phyloP scores from a whole-genome alignment of 1,139 yeast species.

The Kazachstania sp. region DNA sequence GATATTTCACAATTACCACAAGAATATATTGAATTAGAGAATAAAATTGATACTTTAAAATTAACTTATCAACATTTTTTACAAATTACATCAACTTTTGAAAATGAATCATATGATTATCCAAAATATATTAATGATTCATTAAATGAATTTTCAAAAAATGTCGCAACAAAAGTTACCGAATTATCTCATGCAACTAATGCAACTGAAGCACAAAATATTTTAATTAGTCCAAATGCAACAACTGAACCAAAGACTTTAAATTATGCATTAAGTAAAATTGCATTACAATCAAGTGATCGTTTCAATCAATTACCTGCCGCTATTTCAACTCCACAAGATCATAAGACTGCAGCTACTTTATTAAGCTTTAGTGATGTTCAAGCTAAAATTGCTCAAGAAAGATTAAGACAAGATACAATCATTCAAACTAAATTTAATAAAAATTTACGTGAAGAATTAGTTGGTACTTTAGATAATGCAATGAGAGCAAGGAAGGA shows the following conservation, averaged over 20 bases:
- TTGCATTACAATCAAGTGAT: slow-evolving; percentile 46
- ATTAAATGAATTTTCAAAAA: slow-evolving; percentile 63
- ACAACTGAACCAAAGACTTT: slow-evolving; percentile 74
- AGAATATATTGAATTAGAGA: slow-evolving; percentile 70
- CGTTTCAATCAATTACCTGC: slow-evolving; percentile 27
- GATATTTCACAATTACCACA: slow-evolving; percentile 78
- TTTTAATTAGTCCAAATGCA: slow-evolving; percentile 48
- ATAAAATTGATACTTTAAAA: slow-evolving; percentile 67
- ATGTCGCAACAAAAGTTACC: slow-evolving; percentile 55
- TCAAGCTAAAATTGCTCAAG: slow-evolving; percentile 68
- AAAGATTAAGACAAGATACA: slow-evolving; percentile 76
- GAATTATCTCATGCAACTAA: slow-evolving; percentile 68
- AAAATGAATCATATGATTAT: slow-evolving; percentile 74
- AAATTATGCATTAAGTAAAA: slow-evolving; percentile 76
- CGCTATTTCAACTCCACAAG: slow-evolving; percentile 15
- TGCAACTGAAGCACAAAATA: slow-evolving; percentile 78
- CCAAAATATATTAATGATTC: slow-evolving; percentile 75
- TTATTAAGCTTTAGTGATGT: slow-evolving; percentile 44
- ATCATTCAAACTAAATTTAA: slow-evolving; percentile 65
- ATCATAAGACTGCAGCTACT: slow-evolving; percentile 40
- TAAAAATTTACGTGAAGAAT: slow-evolving; percentile 53
- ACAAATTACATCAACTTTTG: slow-evolving; percentile 63
- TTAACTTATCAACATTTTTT: slow-evolving; percentile 63
- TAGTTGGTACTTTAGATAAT: slow-evolving; percentile 54
- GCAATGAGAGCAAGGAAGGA: slow-evolving; percentile 65